Base-by-base conservation (phyloP, 257 asterid genomes). In the Solanum pimpinellifolium region DNA sequence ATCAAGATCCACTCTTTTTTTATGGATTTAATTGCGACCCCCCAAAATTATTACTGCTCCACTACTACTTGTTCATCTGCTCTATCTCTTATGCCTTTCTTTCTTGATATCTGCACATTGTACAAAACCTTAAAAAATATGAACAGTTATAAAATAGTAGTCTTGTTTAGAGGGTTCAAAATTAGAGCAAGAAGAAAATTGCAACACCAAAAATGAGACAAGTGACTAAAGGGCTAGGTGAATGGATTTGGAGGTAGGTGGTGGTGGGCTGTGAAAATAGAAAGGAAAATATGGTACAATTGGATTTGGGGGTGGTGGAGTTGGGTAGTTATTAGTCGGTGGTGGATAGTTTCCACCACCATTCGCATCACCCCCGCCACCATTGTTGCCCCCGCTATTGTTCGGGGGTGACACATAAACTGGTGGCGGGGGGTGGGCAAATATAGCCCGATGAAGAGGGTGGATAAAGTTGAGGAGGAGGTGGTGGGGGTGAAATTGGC, bases 281-380 rank as follows among this genome's bases (percentile, higher is more conserved):
- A 6, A 92, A 4, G 98, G 98, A 59, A 87, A 94, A 72, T 92
- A 92, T 7, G 96, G 90, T 42, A 90, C 87, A 78, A 92, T 88
- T 5, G 94, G 95, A 74, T 90, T 91, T 4, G 98, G 98, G 9
- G 97, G 96, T 59, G 95, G 90, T 46, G 95, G 95, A 6, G 81
- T 86, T 1, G 86, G 73, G 84, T 25, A 88, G 10, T 25, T 78
- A 27, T 70, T 78, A 2, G 87, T 23, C 37, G 93, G 91, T 74
- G 93, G 94, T 7, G 94, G 91, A 29, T 78, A 83, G 90, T 89
- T 89, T 72, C 83, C 72, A 60, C 88, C 91, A 47, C 65, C 59
- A 21, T 89, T 87, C 46, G 80, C 91, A 42, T 35, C 33, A 3
- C 10, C 74, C 35, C 20, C 74, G 3, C 23, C 23, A 1, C 59